A percentile compares a stretch with the other conserved stretches of the same genome.
Conservation (phyloP, 208 protist species). For the Angomonas deanei region DNA sequence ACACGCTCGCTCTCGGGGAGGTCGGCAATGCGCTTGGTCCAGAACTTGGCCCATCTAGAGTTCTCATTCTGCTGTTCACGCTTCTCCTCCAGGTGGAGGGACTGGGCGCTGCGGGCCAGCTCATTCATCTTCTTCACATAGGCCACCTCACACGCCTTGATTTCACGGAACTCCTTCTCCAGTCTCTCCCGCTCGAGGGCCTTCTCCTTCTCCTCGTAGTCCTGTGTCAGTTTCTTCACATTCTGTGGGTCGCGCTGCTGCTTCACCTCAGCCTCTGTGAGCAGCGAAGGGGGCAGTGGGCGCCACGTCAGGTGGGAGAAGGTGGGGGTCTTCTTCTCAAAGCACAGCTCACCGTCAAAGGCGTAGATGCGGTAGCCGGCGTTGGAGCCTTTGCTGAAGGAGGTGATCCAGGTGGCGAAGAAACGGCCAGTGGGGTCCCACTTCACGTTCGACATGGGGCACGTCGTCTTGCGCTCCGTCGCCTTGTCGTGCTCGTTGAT, state of each 20-base stretch:
- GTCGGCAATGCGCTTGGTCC: slow-evolving; percentile 54
- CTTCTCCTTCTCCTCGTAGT: slow-evolving; percentile 53
- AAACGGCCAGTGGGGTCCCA: slow-evolving; percentile 90
- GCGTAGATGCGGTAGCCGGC: slow-evolving; percentile 85
- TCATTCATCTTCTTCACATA: slow-evolving; percentile 78
- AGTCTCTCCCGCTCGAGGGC: slow-evolving; percentile 30
- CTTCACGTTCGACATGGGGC: slow-evolving; percentile 64
- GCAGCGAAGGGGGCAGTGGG: slow-evolving; percentile 69
- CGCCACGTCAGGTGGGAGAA: slow-evolving; percentile 88
- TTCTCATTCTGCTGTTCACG: slow-evolving; percentile 53
- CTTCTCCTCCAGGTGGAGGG: slow-evolving; percentile 40
- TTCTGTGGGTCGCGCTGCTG: slow-evolving; percentile 32
- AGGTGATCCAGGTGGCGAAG: slow-evolving; percentile 80
- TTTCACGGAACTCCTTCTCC: slow-evolving; percentile 30
- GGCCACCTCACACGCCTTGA: slow-evolving; percentile 56
- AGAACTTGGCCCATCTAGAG: slow-evolving; percentile 68
- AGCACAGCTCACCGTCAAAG: slow-evolving; percentile 65
- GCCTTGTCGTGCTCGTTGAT: slow-evolving; percentile 64
- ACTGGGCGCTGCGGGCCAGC: slow-evolving; percentile 37
- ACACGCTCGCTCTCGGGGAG: slow-evolving; percentile 61
- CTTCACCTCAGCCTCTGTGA: slow-evolving; percentile 48
- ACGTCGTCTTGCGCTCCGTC: slow-evolving; percentile 45
- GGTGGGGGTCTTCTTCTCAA: slow-evolving; percentile 46
- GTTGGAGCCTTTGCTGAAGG: slow-evolving; percentile 41
- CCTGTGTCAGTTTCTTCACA: slow-evolving; percentile 49